Base-by-base conservation (phyloP, 805 yeast genomes). In the Candida tibetensis region DNA sequence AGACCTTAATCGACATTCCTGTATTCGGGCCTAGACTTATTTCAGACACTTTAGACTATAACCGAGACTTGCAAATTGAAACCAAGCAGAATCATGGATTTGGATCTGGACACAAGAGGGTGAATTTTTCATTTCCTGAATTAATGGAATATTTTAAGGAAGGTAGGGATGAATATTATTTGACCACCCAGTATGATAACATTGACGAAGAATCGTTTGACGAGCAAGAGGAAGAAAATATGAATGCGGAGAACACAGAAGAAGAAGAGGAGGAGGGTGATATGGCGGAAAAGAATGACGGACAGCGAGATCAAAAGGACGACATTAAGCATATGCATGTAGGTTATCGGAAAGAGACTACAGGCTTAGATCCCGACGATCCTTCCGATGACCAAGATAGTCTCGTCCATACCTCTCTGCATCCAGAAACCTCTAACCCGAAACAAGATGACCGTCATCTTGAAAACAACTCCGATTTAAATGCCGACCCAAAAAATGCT, bases 101-200 rank as follows among this genome's bases (percentile, higher is more conserved):
- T 59, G 91, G 91, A 1, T 73, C 81, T 32, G 88, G 88, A 1
- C 65, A 66, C 15, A 63, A 66, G 39, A 62, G 89, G 45, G 55
- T 69, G 12, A 68, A 69, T 38, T 69, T 81, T 77, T 55, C 62
- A 2, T 66, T 83, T 42, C 51, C 51, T 0, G 77, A 78, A 14
- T 69, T 84, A 32, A 55, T 81, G 36, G 52, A 57, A 0, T 64
- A 58, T 42, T 48, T 81, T 18, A 39, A 53, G 19, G 31, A 48
- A 3, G 79, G 76, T 1, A 76, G 74, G 13, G 69, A 59, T 19
- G 57, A 66, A 0, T 67, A 74, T 40, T 83, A 84, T 46, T 62
- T 83, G 53, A 84, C 90, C 1, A 84, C 90, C 0, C 90, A 84
- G 47, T 84, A 84, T 21, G 48, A 36, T 13, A 42, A 35, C 12